Conservation (phyloP, 1,139 yeast genomes). For the Casaregolazyma lundiana region DNA sequence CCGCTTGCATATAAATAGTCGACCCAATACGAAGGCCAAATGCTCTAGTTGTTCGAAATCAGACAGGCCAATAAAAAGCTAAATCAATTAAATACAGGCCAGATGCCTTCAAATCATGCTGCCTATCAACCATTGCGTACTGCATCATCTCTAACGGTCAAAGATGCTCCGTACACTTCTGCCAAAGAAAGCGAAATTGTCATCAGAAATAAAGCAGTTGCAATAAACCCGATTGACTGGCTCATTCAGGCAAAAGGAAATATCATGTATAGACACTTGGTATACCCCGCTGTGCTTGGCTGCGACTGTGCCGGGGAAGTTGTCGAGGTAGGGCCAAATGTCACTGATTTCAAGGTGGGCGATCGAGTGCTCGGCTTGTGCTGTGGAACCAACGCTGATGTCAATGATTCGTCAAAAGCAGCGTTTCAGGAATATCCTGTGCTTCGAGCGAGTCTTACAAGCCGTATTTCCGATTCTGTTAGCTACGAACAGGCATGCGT, state of each 20-base stretch:
- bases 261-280: neutral
- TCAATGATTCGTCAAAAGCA: neutral
- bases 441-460: neutral
- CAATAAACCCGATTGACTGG: neutral
- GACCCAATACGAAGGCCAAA: no score
- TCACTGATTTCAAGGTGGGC: slow-evolving; percentile 42
- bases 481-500: slow-evolving; percentile 9
- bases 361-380: slow-evolving; percentile 46
- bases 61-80: no score
- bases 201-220: neutral
- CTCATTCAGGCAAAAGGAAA: neutral
- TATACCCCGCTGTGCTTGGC: neutral
- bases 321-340: slow-evolving; percentile 2
- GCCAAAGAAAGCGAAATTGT: neutral
- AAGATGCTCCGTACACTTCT: neutral
- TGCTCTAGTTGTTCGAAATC: no score
- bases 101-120: neutral
- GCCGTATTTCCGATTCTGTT: slow-evolving; percentile 10
- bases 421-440: slow-evolving; percentile 12
- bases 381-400: neutral
- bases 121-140: neutral
- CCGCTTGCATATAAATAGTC: no score
- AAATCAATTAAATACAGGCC: no score
- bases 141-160: neutral
- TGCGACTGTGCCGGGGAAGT: slow-evolving; percentile 5